Evolutionary conservation across 1,284 basidiomycete genomes (phyloP).

Genomic region (Microstroma glucosiphilum): DNA sequence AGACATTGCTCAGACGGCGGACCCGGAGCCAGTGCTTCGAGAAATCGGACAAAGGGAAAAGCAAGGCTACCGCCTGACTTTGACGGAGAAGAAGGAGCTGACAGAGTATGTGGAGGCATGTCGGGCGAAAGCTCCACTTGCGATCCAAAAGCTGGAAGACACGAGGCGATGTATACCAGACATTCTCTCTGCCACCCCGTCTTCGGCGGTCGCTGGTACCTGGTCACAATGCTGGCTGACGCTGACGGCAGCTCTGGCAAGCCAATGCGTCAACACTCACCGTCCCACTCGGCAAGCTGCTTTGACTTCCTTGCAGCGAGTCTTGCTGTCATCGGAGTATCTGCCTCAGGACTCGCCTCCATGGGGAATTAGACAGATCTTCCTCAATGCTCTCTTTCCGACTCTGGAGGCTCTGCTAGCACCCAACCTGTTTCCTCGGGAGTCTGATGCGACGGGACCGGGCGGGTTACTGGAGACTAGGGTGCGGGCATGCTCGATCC

Average conservation of each 20-base stretch:
- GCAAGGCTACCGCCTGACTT: conserved; percentile 22
- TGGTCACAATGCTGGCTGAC: conserved; percentile 79
- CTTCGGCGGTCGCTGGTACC: conserved; percentile 1
- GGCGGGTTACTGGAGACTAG: conserved; percentile 82
- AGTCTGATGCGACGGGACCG: conserved; percentile 56
- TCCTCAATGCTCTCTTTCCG: conserved; percentile 84
- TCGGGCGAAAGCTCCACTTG: conserved; percentile 67
- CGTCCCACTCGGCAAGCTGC: conserved; percentile 79
- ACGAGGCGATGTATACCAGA: conserved; percentile 32
- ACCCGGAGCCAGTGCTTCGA: conserved; percentile 24
- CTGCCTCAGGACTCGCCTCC: conserved; percentile 54
- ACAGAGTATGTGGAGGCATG: conserved; percentile 39
- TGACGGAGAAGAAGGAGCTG: conserved; percentile 49
- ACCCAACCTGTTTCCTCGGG: conserved; percentile 70
- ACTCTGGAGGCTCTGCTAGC: conserved; percentile 85
- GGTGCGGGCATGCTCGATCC: conserved; percentile 72
- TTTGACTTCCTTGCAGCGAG: conserved; percentile 76
- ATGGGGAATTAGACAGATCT: conserved; percentile 63
- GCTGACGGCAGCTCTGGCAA: conserved; percentile 67
- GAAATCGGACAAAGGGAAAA: conserved; percentile 6
- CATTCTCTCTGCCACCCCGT: conserved; percentile 25
- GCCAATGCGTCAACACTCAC: conserved; percentile 77
- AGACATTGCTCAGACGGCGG: conserved; percentile 57
- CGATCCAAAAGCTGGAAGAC: conserved; percentile 66
- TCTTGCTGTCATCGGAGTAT: conserved; percentile 73